Base-by-base conservation (phyloP, 805 yeast genomes). In the Starmerella tilneyi region DNA sequence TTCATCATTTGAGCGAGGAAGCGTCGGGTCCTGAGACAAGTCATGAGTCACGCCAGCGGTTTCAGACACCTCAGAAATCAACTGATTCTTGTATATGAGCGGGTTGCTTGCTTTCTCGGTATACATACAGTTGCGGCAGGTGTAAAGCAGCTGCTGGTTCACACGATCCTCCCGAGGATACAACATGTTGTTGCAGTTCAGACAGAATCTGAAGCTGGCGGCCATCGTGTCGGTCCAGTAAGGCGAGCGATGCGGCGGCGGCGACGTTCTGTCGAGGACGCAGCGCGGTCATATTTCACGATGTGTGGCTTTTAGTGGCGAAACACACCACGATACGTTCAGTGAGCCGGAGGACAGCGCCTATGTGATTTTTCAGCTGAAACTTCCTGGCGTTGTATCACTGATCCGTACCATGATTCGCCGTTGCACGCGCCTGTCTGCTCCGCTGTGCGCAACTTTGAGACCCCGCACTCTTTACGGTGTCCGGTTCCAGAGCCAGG, bases 11-110 rank as follows among this genome's bases (percentile, higher is more conserved):
- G 95, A 82, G 53, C 96, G 73, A 45, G 99, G 99, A 60, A 92
- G 78, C 2, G 98, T 92, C n/a, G 97, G 97, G 64, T 92, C 99
- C 20, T 80, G 72, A 1, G 96, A 96, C 54, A 92, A 83, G 63
- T 89, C 97, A 61, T 84, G 88, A 31, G 92, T 94, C 44, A 84
- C 94, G 57, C 97, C 97, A 1, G 97, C 97, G 2, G 96, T 89
- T 61, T 84, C 96, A 59, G 64, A 95, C 53, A 89, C 84, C 57
- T 83, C 81, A 12, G 96, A 77, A 54, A 85, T 81, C 66, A 89
- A 73, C 66, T 92, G 97, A 63, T 92, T 94, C 54, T 96, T 73
- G 63, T 84, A 63, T 30, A 92, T 94, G 60, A 81, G 75, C 26
- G 95, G 80, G 55, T 82, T 76, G 46, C 79, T 86, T 0, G 97